These are phyloP conservation scores for Pseudozyma thailandica DNA, from an alignment of 1,284 basidiomycete genomes.

Conservation along the genomic window DNA sequence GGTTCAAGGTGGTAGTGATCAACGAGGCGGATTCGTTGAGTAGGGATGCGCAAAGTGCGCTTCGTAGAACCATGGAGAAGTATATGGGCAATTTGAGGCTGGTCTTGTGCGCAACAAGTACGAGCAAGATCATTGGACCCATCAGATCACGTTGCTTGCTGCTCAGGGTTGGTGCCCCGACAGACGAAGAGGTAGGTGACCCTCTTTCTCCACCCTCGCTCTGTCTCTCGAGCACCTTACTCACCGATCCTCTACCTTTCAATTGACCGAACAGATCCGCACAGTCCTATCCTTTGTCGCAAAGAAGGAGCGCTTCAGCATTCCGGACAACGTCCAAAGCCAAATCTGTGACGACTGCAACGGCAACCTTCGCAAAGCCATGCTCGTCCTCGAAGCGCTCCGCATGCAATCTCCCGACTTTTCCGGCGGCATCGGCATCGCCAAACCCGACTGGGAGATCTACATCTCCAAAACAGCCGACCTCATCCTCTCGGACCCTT, in stretches of 20 bases:
- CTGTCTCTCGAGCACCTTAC: not conserved
- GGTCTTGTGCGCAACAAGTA: conserved; percentile 97
- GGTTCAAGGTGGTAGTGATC: conserved; percentile 99
- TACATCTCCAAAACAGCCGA: conserved; percentile 95
- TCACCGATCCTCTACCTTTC: not conserved
- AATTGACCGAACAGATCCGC: conserved; percentile 76
- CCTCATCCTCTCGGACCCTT: conserved; percentile 89
- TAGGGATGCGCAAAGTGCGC: conserved; percentile 94
- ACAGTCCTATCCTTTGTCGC: conserved; percentile 82
- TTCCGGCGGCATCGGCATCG: conserved; percentile 76
- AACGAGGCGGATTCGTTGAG: conserved; percentile 96
- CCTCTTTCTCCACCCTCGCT: not conserved
- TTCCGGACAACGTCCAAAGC: conserved; percentile 79
- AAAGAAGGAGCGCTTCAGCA: conserved; percentile 80
- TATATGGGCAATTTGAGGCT: conserved; percentile 98
- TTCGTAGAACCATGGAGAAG: conserved; percentile 97
- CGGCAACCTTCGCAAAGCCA: conserved; percentile 93
- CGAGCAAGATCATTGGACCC: conserved; percentile 94
- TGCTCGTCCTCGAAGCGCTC: conserved; percentile 92
- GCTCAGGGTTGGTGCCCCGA: conserved; percentile 90
- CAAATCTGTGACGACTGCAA: conserved; percentile 83
- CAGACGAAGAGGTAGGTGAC: conserved; percentile 72
- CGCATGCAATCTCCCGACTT: conserved; percentile 75
- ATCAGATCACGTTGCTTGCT: conserved; percentile 95
- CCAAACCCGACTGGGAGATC: conserved; percentile 99